Base-by-base conservation (phyloP, 1,139 yeast genomes). In the Insectozyma bohioensis region DNA sequence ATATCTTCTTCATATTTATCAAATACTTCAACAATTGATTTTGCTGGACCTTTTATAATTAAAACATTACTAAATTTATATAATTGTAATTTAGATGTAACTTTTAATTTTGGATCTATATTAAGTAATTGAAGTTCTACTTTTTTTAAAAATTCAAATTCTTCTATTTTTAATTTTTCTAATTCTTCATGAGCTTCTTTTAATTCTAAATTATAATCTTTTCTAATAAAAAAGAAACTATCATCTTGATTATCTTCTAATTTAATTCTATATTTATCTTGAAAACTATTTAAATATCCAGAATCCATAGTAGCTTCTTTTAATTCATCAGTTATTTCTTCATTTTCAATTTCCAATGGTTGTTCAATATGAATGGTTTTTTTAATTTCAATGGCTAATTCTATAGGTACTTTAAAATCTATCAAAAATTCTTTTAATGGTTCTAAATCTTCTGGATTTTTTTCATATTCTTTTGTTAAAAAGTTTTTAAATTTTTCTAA, bases 111-210 rank as follows among this genome's bases (percentile, higher is more conserved):
- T 0, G 58, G 48, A 35, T 67, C 73, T 12, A 61, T 44, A 27
- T 45, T 37, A 2, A 36, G 20, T 3, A 72, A 45, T 3, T 40
- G 30, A 0, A 35, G 20, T 13, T 49, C 48, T 2, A 74, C 41
- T 0, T 42, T 32, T 0, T 34, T 24, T n/a, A 61, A 36, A 5
- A 64, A 34, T 0, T 24, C 26, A 0, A 36, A 22, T 36, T 67
- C 73, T 8, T 56, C 32, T 0, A 35, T 30, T 16, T 57, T 44
- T 4, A 72, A 43, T 0, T 20, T 24, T 4, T 57, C 58, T 13
- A 76, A 56, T 5, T 58, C 53, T 0, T 47, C 31, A 47, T 75
- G 80, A 1, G 60, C 50, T 1, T 34, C 31, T 2, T 33, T 17
- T 6, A 75, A 47, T 8, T 39, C 48, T 3, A 45, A 34, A 19